phyloP scores from a whole-genome alignment of 78 protist species.

The Cavenderia fasciculata region DNA sequence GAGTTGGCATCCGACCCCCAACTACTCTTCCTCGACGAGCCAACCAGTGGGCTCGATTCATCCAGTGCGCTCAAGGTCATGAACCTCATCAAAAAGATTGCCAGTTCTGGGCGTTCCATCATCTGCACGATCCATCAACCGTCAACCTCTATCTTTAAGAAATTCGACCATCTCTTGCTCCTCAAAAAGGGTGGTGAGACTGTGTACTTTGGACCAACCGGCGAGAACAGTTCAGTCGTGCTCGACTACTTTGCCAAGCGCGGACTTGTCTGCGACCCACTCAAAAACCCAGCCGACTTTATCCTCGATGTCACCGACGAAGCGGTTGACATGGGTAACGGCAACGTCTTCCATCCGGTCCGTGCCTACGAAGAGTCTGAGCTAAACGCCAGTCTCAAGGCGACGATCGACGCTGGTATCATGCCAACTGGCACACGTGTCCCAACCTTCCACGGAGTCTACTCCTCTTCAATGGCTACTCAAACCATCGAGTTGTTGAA shows the following conservation, averaged over 20 bases:
- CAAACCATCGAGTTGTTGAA: conserved; percentile 21
- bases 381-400: conserved; percentile 12
- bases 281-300: conserved; percentile 81
- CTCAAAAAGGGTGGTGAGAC: conserved; percentile 85
- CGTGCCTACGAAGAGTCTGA: conserved; percentile 8
- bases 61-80: conserved; percentile 70
- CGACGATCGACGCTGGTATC: conserved; percentile 34
- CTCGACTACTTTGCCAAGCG: conserved; percentile 31
- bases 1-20: conserved; percentile 78
- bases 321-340: background rate
- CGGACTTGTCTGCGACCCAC: conserved; percentile 50
- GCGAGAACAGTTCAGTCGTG: conserved; percentile 20
- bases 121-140: conserved; percentile 85
- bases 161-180: conserved; percentile 86
- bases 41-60: conserved; percentile 82
- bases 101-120: conserved; percentile 71
- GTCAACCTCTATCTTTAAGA: conserved; percentile 64
- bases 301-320: conserved; percentile 74
- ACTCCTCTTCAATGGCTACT: conserved; percentile 21
- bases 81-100: conserved; percentile 70
- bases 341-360: conserved; percentile 33
- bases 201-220: conserved; percentile 87
- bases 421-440: conserved; percentile 46
- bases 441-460: conserved; percentile 47
- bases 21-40: conserved; percentile 75